Evolutionary conservation across 1,284 basidiomycete genomes (phyloP).

Genomic region (Microbotryomycetes sp.): DNA sequence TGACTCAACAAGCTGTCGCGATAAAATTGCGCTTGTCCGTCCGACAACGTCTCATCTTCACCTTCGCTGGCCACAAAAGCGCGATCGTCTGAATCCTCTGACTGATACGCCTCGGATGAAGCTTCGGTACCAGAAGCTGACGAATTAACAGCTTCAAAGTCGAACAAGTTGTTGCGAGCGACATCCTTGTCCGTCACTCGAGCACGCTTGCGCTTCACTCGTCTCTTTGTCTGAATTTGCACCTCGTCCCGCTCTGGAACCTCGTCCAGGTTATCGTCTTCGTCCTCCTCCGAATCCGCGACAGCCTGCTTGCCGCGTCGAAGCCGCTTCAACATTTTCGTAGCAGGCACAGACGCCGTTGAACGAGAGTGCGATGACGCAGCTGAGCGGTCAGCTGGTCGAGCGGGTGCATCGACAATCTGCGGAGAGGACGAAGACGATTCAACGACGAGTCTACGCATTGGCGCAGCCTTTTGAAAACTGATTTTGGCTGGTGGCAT

Average conservation of each 20-base stretch:
- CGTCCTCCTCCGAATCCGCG: neutral
- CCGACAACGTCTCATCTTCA: slow-evolving; percentile 39
- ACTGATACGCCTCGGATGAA: slow-evolving; percentile 39
- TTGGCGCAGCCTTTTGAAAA: slow-evolving; percentile 2
- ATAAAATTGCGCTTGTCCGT: slow-evolving; percentile 40
- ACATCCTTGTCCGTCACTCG: slow-evolving; percentile 23
- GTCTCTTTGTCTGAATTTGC: neutral
- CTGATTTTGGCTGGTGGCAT: too few species aligned
- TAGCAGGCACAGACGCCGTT: neutral
- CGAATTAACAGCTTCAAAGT: slow-evolving; percentile 34
- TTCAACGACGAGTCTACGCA: slow-evolving; percentile 18
- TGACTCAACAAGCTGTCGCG: slow-evolving; percentile 42
- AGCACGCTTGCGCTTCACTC: slow-evolving; percentile 9
- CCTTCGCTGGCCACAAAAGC: slow-evolving; percentile 39
- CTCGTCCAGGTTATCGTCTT: neutral
- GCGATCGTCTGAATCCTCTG: slow-evolving; percentile 43
- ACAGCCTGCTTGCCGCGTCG: slow-evolving; percentile 1
- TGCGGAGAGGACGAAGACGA: slow-evolving; percentile 17
- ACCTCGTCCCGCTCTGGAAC: slow-evolving; percentile 2
- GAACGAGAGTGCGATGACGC: neutral
- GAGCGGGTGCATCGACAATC: neutral
- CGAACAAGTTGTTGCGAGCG: slow-evolving; percentile 26
- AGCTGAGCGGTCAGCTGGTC: too few species aligned
- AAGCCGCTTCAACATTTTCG: slow-evolving; percentile 5
- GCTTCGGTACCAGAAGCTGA: slow-evolving; percentile 26